A percentile compares a stretch with the other conserved stretches of the same genome.
Evolutionary conservation across 2,329 filamentous ascomycete genomes (phyloP).

Genomic region (Diaporthe sp.): DNA sequence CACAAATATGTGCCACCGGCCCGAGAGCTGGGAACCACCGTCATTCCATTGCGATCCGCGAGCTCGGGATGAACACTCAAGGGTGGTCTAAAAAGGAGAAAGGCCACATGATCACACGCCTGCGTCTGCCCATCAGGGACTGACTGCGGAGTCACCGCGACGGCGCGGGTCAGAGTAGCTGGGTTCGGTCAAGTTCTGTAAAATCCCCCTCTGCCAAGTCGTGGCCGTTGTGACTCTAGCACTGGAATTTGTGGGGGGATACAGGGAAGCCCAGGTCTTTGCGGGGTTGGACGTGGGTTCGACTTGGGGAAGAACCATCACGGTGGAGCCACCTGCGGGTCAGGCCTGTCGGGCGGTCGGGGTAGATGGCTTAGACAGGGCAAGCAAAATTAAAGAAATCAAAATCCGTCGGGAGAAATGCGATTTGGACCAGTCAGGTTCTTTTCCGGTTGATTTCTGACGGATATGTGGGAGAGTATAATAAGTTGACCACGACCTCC

Average conservation of each 20-base stretch:
- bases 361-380: slow-evolving; percentile 1
- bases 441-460: background rate
- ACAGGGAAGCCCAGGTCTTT: slow-evolving; percentile 22
- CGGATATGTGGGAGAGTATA: slow-evolving; percentile 10
- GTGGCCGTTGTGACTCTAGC: slow-evolving; percentile 17
- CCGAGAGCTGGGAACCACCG: background rate
- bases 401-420: slow-evolving; percentile 15
- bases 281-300: slow-evolving; percentile 5
- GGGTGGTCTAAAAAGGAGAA: background rate
- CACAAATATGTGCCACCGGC: background rate
- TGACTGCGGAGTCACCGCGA: background rate
- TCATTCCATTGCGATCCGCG: background rate
- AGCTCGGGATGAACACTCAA: background rate
- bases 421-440: background rate
- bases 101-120: background rate
- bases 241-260: background rate
- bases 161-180: slow-evolving; percentile 5
- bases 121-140: slow-evolving; percentile 2
- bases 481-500: background rate
- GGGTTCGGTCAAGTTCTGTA: slow-evolving; percentile 6
- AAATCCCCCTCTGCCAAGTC: slow-evolving; percentile 8
- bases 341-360: slow-evolving; percentile 11
- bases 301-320: background rate
- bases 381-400: slow-evolving; percentile 20
- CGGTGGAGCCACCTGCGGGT: slow-evolving; percentile 14